Percentiles rank a stretch among this genome's conserved stretches.
These are phyloP conservation scores for Psilocybe tampanensis DNA, from an alignment of 768 basidiomycete species.

Conservation along the genomic window DNA sequence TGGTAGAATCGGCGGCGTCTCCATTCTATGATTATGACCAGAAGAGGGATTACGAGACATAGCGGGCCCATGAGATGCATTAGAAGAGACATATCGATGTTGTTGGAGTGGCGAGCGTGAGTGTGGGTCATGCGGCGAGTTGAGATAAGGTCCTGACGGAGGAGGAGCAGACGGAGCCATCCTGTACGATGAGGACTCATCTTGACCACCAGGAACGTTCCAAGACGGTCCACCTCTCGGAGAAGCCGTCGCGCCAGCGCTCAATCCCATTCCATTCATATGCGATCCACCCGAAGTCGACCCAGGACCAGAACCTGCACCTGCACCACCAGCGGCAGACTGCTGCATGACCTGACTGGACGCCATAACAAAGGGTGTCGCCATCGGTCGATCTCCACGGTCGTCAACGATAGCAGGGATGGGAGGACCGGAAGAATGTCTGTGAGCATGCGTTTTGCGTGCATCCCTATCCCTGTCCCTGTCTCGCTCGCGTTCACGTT, in stretches of 20 bases:
- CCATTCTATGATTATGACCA: conserved; percentile 26
- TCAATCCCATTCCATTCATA: conserved; percentile 20
- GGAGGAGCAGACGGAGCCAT: conserved; percentile 33
- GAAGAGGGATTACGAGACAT: conserved; percentile 24
- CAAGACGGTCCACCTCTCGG: conserved; percentile 33
- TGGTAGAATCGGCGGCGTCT: conserved; percentile 27
- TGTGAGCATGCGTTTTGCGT: conserved; percentile 17
- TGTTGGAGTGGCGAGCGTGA: conserved; percentile 46
- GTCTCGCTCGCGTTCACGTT: conserved; percentile 12
- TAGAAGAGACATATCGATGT: conserved; percentile 31
- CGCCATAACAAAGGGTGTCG: conserved; percentile 56
- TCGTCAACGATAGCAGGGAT: conserved; percentile 38
- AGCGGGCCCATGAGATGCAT: conserved; percentile 22
- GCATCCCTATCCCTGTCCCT: conserved; percentile 19
- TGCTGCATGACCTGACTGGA: conserved; percentile 45
- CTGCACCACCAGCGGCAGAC: conserved; percentile 4
- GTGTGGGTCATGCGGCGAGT: conserved; percentile 29
- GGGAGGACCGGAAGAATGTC: conserved; percentile 41
- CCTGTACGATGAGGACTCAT: conserved; percentile 32
- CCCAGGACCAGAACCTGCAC: conserved; percentile 10
- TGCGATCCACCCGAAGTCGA: too few species aligned
- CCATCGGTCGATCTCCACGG: conserved; percentile 53
- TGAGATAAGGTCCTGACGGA: conserved; percentile 28
- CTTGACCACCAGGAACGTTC: conserved; percentile 28
- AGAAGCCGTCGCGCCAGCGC: conserved; percentile 28